Base-by-base conservation (phyloP, 805 yeast species). In the Osmozyma mogii region DNA sequence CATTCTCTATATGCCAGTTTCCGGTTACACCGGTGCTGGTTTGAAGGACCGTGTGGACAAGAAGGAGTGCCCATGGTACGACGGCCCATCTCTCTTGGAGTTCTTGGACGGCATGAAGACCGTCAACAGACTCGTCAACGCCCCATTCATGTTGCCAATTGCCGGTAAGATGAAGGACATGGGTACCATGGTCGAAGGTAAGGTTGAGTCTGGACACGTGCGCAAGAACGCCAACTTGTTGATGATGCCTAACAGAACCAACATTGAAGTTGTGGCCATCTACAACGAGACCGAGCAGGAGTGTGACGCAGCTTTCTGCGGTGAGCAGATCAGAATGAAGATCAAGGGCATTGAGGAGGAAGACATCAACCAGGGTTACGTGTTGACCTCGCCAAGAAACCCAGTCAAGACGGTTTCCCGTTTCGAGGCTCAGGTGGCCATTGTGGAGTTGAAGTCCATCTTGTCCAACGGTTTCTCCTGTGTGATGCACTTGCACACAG, bases 401-500 rank as follows among this genome's bases (percentile, higher is more conserved):
- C 99, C 99, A 23, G 94, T 92, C 27, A 84, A 83, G 52, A 84
- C 94, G 17, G 94, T 84, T 25, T 81, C 94, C 15, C 74, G 70
- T 45, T 92, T 92, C 53, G 95, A 85, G 64, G 97, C 97, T 5
- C 95, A 89, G 61, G 75, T 92, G 41, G 97, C 96, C 32, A 84
- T 92, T 61, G 96, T 92, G 35, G 99, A 92, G 65, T 75, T 92
- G 59, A 87, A 84, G 64, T 82, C 95, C 12, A 92, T 92, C 51
- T 68, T 92, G 51, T 84, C 98, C 4, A 78, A 94, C 29, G 99
- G 99, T 34, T 92, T 78, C 68, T 78, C 96, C 9, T 92, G 97
- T 72, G 96, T 92, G 32, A 89, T 92, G 96, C 98, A 92, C 54
- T 81, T 92, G 47, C 98, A 92, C 67, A 85, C 97, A 29, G 97